These are phyloP conservation scores for Anacardium occidentale DNA, from an alignment of 345 rosid genomes.

Conservation along the genomic window DNA sequence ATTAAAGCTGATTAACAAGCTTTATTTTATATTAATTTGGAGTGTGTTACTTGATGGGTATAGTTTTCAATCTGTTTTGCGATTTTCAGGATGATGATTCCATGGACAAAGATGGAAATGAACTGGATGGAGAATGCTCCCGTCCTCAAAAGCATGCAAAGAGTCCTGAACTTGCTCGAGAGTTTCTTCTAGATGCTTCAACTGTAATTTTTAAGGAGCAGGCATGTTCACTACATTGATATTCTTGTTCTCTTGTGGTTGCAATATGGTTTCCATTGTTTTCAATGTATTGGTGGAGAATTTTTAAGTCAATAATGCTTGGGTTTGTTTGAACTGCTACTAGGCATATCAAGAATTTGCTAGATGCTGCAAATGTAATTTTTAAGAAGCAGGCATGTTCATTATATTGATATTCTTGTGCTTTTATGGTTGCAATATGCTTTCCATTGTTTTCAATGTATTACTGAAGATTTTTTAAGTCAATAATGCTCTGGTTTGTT, in stretches of 20 bases:
- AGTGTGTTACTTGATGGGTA: background rate
- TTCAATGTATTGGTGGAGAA: too few species aligned
- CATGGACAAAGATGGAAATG: constrained; percentile 93
- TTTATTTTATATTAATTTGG: background rate
- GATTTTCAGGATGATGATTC: constrained; percentile 83
- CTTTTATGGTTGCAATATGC: constrained; percentile 18
- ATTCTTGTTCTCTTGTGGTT: too few species aligned
- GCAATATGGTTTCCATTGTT: too few species aligned
- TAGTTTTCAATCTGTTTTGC: background rate
- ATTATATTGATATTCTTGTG: background rate
- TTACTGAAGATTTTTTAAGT: too few species aligned
- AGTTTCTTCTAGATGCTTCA: constrained; percentile 97
- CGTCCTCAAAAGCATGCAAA: constrained; percentile 99
- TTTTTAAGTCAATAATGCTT: too few species aligned
- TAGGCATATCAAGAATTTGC: constrained; percentile 4
- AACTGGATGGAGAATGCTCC: constrained; percentile 92
- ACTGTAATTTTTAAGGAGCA: constrained; percentile 94
- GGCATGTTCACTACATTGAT: constrained; percentile 42
- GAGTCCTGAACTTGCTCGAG: constrained; percentile 99
- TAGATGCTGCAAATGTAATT: constrained; percentile 48
- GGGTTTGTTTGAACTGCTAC: too few species aligned
- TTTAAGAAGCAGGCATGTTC: too few species aligned
- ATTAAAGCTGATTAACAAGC: constrained; percentile 15
- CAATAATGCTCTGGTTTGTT: too few species aligned
- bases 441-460: background rate